Percentiles rank a stretch among this genome's conserved stretches.
phyloP scores from a whole-genome alignment of 768 basidiomycete genomes.

The Phaffia tasmanica region DNA sequence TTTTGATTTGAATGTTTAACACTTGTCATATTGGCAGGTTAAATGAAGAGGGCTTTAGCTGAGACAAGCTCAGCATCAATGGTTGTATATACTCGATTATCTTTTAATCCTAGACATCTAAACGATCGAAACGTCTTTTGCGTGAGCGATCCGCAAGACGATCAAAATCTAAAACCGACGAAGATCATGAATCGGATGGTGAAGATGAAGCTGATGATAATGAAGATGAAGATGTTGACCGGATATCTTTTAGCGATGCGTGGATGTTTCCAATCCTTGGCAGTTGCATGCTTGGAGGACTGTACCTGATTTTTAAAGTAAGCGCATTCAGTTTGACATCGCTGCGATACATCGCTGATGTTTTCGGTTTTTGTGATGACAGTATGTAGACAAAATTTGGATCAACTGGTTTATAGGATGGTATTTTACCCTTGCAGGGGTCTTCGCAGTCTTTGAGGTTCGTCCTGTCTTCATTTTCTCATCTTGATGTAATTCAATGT shows the following conservation, averaged over 20 bases:
- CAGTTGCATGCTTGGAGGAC: slow-evolving; percentile 25
- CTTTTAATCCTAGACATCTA: not conserved
- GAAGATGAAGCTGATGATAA: slow-evolving; percentile 42
- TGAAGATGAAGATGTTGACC: slow-evolving; percentile 51
- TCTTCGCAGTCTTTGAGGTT: slow-evolving; percentile 25
- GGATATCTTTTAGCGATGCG: slow-evolving; percentile 36
- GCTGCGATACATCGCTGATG: slow-evolving; percentile 67
- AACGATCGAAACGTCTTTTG: slow-evolving; percentile 4
- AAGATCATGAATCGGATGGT: slow-evolving; percentile 25
- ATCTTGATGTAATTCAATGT: not conserved
- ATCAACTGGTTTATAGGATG: slow-evolving; percentile 18
- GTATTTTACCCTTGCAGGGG: slow-evolving; percentile 28
- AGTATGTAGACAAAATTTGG: slow-evolving; percentile 19
- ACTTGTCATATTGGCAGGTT: no score
- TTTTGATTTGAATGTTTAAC: no score
- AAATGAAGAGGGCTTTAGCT: no score
- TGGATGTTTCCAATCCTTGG: slow-evolving; percentile 36
- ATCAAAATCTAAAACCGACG: slow-evolving; percentile 4
- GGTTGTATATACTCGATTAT: not conserved
- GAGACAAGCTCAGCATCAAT: not conserved
- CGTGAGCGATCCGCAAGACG: not conserved
- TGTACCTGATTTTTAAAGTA: slow-evolving; percentile 33
- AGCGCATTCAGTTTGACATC: slow-evolving; percentile 42
- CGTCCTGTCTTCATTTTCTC: not conserved
- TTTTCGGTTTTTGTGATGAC: slow-evolving; percentile 36